Evolutionary conservation across 2,329 filamentous ascomycete genomes (phyloP).

Genomic region (Diaporthe caulivora): DNA sequence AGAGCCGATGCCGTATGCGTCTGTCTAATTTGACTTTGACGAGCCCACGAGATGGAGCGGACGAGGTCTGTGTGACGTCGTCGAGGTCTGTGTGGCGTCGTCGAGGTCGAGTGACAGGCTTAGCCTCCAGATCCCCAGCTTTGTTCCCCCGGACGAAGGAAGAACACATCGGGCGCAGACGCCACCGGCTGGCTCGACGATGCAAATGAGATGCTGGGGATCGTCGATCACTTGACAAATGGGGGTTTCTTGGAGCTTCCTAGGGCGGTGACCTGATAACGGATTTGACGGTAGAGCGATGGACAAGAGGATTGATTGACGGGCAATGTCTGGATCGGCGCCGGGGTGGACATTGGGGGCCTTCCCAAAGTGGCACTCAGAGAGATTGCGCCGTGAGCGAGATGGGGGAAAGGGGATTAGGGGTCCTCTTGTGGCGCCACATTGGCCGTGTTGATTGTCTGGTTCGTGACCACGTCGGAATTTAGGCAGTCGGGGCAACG

Average conservation of each 20-base stretch:
- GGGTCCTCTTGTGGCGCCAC: conserved; percentile 33
- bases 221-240: conserved; percentile 21
- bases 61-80: conserved; percentile 24
- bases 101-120: conserved; percentile 4
- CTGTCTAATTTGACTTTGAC: conserved; percentile 13
- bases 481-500: conserved; percentile 25
- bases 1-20: conserved; percentile 15
- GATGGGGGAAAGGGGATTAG: conserved; percentile 28
- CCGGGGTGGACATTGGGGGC: conserved; percentile 22
- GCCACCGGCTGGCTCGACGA: conserved; percentile 28
- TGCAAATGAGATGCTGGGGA: conserved; percentile 25
- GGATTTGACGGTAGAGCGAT: background rate
- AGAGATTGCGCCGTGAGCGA: conserved; percentile 20
- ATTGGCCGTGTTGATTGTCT: conserved; percentile 24
- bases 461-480: conserved; percentile 17
- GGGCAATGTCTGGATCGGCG: conserved; percentile 8
- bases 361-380: conserved; percentile 26
- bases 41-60: conserved; percentile 12
- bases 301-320: background rate
- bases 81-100: conserved; percentile 23
- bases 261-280: conserved; percentile 9
- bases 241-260: background rate
- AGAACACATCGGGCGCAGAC: conserved; percentile 15
- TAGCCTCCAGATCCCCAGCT: conserved; percentile 13
- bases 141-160: conserved; percentile 27